Conservation (phyloP, 192 early-diverging fungal genomes). For the Phlyctochytrium planicorne region DNA sequence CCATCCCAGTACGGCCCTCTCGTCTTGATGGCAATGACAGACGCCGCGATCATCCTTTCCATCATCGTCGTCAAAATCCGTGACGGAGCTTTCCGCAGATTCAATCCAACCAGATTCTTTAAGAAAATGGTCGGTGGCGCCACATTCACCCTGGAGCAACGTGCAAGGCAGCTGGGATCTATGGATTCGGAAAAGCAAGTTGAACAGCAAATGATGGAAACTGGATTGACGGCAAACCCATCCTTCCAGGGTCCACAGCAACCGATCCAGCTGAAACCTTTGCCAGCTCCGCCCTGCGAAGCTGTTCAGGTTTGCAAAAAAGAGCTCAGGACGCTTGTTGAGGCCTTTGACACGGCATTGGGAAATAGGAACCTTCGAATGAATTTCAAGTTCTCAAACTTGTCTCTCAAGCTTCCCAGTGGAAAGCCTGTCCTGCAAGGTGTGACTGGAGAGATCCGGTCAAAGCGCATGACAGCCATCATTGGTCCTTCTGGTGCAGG, state of each 20-base stretch:
- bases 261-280: background rate
- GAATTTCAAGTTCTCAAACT: slow-evolving; percentile 55
- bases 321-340: background rate
- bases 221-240: background rate
- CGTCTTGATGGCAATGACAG: slow-evolving; percentile 16
- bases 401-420: slow-evolving; percentile 35
- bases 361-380: slow-evolving; percentile 41
- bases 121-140: background rate
- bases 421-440: slow-evolving; percentile 26
- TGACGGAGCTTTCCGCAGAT: background rate
- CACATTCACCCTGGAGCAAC: background rate
- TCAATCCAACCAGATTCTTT: background rate
- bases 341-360: background rate
- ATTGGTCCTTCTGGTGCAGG: slow-evolving; percentile 55
- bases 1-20: slow-evolving; percentile 26
- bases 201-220: background rate
- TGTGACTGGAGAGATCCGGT: slow-evolving; percentile 56
- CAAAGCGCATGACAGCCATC: slow-evolving; percentile 58
- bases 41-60: slow-evolving; percentile 20
- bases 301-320: background rate
- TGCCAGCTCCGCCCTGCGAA: background rate
- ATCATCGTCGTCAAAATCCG: slow-evolving; percentile 8
- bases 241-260: slow-evolving; percentile 1
- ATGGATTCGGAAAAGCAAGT: slow-evolving; percentile 15
- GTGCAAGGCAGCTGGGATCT: slow-evolving; percentile 4